phyloP scores from a whole-genome alignment of 2,329 filamentous ascomycete species.

The Pseudocercospora fijiensis region DNA sequence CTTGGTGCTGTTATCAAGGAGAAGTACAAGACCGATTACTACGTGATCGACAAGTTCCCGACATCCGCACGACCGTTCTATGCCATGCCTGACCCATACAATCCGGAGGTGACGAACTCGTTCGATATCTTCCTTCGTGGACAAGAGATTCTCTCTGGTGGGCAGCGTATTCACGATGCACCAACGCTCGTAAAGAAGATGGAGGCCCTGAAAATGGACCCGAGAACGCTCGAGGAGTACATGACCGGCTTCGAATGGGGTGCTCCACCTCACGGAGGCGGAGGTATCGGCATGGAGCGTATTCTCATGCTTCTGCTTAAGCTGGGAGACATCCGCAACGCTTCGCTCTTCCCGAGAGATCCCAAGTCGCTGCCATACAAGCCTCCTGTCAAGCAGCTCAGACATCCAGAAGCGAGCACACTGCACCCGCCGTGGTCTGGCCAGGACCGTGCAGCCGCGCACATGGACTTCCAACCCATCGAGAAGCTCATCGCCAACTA shows the following conservation, averaged over 20 bases:
- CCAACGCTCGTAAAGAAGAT: constrained; percentile 74
- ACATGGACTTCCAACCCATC: constrained; percentile 65
- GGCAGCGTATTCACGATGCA: constrained; percentile 86
- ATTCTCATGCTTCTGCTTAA: constrained; percentile 82
- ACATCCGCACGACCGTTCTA: constrained; percentile 83
- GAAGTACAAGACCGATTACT: constrained; percentile 86
- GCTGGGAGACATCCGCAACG: constrained; percentile 84
- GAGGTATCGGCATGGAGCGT: constrained; percentile 85
- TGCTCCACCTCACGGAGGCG: constrained; percentile 84
- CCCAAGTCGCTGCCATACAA: constrained; percentile 79
- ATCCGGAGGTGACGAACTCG: constrained; percentile 77
- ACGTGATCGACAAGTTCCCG: constrained; percentile 92
- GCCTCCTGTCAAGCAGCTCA: constrained; percentile 62
- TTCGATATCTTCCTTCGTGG: constrained; percentile 94
- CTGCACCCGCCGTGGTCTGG: constrained; percentile 64
- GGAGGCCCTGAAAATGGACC: constrained; percentile 70
- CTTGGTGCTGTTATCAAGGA: constrained; percentile 81
- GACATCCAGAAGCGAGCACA: constrained; percentile 85
- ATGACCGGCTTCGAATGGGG: constrained; percentile 84
- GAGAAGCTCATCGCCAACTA: constrained; percentile 94
- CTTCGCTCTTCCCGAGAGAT: constrained; percentile 82
- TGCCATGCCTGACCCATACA: constrained; percentile 75
- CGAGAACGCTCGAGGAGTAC: constrained; percentile 85
- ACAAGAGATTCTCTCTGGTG: constrained; percentile 88
- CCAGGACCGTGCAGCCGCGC: constrained; percentile 49